These are phyloP conservation scores for Ulota crispa DNA, from an alignment of 225 moss, liverwort and hornwort species.

Conservation along the genomic window DNA sequence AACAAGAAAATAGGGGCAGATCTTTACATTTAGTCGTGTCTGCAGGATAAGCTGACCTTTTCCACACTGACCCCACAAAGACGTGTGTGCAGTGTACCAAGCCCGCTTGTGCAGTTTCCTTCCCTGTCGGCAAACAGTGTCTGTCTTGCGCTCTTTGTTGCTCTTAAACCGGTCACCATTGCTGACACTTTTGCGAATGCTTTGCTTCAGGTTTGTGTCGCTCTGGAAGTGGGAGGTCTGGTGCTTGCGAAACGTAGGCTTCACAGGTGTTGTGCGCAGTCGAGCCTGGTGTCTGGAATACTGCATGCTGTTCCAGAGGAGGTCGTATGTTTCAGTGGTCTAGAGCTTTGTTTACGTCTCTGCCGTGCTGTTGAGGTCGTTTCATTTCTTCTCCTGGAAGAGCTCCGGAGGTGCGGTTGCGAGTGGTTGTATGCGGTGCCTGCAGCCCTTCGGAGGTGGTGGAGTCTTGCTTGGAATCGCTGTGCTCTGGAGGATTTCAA, in stretches of 20 bases:
- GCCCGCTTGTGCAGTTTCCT: too few species aligned
- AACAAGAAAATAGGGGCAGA: too few species aligned
- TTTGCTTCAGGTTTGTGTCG: neutral
- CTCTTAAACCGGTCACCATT: too few species aligned
- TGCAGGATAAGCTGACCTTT: too few species aligned
- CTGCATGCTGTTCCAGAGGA: neutral
- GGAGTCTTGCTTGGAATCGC: neutral
- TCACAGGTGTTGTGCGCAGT: neutral
- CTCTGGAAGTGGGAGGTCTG: neutral
- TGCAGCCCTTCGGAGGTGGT: neutral
- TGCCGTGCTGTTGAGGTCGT: neutral
- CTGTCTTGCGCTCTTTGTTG: neutral
- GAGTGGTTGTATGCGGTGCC: neutral
- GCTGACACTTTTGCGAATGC: neutral
- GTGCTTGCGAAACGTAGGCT: neutral
- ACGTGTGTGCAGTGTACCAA: too few species aligned
- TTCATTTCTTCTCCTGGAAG: neutral
- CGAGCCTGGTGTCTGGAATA: neutral
- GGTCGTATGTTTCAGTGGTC: neutral
- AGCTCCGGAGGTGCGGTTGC: neutral
- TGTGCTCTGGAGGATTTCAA: neutral
- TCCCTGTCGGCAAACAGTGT: too few species aligned
- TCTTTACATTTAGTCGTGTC: too few species aligned
- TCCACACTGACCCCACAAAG: too few species aligned
- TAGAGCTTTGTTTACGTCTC: neutral